Base-by-base conservation (phyloP, 2,329 filamentous ascomycete species). In the Colletotrichum sp. region DNA sequence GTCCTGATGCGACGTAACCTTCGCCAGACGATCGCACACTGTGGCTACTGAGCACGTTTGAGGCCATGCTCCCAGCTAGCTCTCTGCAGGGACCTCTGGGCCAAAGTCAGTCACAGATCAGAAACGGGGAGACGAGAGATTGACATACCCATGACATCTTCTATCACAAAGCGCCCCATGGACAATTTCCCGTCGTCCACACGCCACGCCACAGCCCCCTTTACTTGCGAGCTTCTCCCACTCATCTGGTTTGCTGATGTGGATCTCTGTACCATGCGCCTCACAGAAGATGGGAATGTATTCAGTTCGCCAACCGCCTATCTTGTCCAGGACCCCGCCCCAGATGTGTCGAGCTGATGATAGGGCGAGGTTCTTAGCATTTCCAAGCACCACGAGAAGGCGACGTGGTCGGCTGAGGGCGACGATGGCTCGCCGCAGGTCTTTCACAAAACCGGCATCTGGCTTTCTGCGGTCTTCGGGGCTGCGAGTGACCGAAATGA, bases 351-450 rank as follows among this genome's bases (percentile, higher is more conserved):
- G 69, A 28, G 8, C 80, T 81, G 30, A 66, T 3, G 44, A 77
- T 24, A 28, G 65, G 8, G 91, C 77, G 1, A 91, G 77, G 44
- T 89, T 90, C 10, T 88, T 79, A 15, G 90, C 90, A 80, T 98
- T 95, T 2, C 96, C 96, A 81, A 98, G 98, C 52, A 98, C 88
- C 83, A 96, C 98, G 75, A 98, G 92, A 0, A 95, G 95, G 8
- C 93, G 89, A 72, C 92, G 93, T 5, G 96, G 96, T 70, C 96
- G 92, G 75, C 91, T 92, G 63, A 91, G 86, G 2, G 91, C 89
- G 12, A 93, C 91, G 3, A 92, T 90, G 0, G 88, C 88, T 22
- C 91, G 88, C 76, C 92, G 92, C 77, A 85, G 83, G 72, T 94
- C 92, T 2, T 89, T 88, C 3, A 98, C 87, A 79, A 98, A 98